Percentiles rank a stretch among this genome's conserved stretches.
These are phyloP conservation scores for Ambrosiella beaveri DNA, from an alignment of 2,329 filamentous ascomycete species.

Conservation along the genomic window DNA sequence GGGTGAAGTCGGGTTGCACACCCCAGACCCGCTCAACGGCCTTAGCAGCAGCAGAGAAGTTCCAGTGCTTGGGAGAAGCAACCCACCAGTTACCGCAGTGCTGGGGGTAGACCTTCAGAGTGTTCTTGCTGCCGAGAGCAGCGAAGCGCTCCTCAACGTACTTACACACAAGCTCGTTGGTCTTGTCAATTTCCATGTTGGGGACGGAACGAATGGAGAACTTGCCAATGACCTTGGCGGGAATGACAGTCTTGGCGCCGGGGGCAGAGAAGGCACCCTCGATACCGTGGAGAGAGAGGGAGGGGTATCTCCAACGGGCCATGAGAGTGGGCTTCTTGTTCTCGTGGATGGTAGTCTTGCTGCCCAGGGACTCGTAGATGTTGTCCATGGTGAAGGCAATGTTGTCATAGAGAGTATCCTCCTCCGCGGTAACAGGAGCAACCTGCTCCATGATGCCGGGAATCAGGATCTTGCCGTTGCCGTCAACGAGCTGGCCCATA, in stretches of 20 bases:
- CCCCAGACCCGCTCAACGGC: conserved; percentile 93
- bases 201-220: conserved; percentile 97
- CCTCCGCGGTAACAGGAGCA: conserved; percentile 69
- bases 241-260: conserved; percentile 96
- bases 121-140: conserved; percentile 85
- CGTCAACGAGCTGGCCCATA: conserved; percentile 70
- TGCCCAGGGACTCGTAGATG: conserved; percentile 79
- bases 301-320: conserved; percentile 90
- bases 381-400: conserved; percentile 97
- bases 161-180: conserved; percentile 70
- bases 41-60: conserved; percentile 86
- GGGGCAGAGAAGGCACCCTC: conserved; percentile 89
- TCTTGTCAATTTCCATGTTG: conserved; percentile 85
- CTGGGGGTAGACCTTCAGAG: conserved; percentile 59
- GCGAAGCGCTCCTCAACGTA: conserved; percentile 72
- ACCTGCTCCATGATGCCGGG: conserved; percentile 91
- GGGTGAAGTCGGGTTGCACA: conserved; percentile 82
- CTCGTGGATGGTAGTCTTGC: conserved; percentile 67
- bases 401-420: conserved; percentile 69
- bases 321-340: conserved; percentile 88
- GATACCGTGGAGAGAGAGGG: conserved; percentile 81
- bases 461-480: conserved; percentile 81
- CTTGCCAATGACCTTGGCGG: conserved; percentile 93
- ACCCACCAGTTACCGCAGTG: conserved; percentile 99
- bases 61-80: conserved; percentile 94